Conservation (phyloP, 1,284 basidiomycete species). For the Fomitopsis schrenkii region DNA sequence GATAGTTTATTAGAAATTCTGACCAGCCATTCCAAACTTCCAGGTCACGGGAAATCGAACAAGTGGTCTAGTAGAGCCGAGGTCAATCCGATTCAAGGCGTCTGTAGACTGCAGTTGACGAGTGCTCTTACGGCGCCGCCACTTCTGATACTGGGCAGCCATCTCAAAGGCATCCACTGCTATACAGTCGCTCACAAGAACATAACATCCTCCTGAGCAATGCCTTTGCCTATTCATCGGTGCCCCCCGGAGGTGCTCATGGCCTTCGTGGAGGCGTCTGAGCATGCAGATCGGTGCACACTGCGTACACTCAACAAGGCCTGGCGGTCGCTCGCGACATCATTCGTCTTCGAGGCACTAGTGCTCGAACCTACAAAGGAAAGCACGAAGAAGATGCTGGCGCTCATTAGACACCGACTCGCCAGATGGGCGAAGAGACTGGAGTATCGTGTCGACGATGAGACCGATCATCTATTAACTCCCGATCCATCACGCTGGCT, state of each 20-base stretch:
- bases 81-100: too few species aligned
- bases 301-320: not conserved
- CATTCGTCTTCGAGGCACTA: not conserved
- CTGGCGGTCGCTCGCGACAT: not conserved
- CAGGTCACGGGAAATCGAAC: too few species aligned
- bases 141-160: too few species aligned
- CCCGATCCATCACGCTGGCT: not conserved
- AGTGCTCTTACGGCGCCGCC: too few species aligned
- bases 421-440: not conserved
- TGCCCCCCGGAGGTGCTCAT: not conserved
- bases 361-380: not conserved
- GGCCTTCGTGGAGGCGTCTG: not conserved
- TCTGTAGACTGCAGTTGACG: too few species aligned
- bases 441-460: not conserved
- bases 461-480: not conserved
- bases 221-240: not conserved
- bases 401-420: not conserved
- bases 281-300: not conserved
- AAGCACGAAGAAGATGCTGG: not conserved
- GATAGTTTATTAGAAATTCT: too few species aligned
- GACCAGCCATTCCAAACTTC: too few species aligned
- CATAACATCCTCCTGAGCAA: too few species aligned
- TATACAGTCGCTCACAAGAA: too few species aligned
- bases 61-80: too few species aligned
- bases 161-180: not conserved